Percentiles rank a stretch among this genome's conserved stretches.
phyloP scores from a whole-genome alignment of 768 basidiomycete species.

The Mrakia gelida region DNA sequence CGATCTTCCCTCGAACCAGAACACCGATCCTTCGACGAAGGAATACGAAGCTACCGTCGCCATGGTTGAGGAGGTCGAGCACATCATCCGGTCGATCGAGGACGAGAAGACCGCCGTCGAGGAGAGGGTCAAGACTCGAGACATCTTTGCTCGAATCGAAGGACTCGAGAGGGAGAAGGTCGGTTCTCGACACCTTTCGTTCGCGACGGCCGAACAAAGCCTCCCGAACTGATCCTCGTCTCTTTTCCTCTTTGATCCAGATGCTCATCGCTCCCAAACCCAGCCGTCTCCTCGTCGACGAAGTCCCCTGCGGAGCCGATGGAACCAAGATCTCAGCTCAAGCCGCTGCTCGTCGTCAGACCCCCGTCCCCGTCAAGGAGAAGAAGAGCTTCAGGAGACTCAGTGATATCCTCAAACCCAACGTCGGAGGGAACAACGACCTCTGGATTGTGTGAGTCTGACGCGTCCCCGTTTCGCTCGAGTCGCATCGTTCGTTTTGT shows the following conservation, averaged over 20 bases:
- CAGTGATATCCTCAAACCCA: conserved; percentile 72
- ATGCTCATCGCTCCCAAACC: conserved; percentile 80
- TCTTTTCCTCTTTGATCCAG: conserved; percentile 34
- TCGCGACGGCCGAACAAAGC: not conserved
- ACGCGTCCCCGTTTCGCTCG: not conserved
- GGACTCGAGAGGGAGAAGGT: conserved; percentile 91
- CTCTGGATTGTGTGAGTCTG: conserved; percentile 70
- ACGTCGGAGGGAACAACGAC: conserved; percentile 66
- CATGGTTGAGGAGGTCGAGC: conserved; percentile 96
- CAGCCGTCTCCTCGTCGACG: conserved; percentile 78
- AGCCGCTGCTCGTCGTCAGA: conserved; percentile 23
- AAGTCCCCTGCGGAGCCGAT: conserved; percentile 49
- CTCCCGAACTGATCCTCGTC: not conserved
- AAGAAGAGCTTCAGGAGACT: conserved; percentile 84
- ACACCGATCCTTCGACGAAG: conserved; percentile 89
- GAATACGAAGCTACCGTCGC: conserved; percentile 89
- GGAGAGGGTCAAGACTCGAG: conserved; percentile 89
- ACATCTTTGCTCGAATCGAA: conserved; percentile 93
- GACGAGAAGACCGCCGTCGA: conserved; percentile 97
- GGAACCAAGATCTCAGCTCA: conserved; percentile 36
- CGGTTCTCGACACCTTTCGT: conserved; percentile 16
- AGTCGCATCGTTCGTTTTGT: not conserved
- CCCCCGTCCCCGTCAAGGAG: conserved; percentile 54
- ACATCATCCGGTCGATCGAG: conserved; percentile 91
- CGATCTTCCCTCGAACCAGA: conserved; percentile 19